phyloP scores from a whole-genome alignment of 352 stramenopile genomes.

The Phytophthora fragariaefolia region DNA sequence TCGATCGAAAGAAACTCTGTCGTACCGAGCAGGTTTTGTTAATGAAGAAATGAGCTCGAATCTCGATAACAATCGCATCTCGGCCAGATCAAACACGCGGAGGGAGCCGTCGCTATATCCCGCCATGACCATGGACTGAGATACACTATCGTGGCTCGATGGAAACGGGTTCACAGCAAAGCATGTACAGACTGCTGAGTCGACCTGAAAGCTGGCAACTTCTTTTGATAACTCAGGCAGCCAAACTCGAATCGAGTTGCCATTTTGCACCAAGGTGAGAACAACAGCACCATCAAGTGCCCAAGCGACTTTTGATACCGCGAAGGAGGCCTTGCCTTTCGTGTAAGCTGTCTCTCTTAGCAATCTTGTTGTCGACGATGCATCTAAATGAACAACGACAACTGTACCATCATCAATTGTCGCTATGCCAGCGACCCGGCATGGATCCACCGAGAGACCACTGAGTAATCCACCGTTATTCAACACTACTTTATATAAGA shows the following conservation, averaged over 20 bases:
- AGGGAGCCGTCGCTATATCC: constrained; percentile 59
- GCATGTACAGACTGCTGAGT: constrained; percentile 34
- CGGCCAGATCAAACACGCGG: constrained; percentile 56
- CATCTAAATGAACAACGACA: constrained; percentile 43
- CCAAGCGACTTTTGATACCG: constrained; percentile 18
- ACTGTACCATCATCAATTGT: constrained; percentile 37
- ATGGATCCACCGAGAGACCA: constrained; percentile 53
- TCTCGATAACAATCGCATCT: constrained; percentile 49
- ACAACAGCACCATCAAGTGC: constrained; percentile 44
- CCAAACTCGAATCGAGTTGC: constrained; percentile 49
- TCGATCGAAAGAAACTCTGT: constrained; percentile 23
- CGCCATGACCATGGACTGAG: constrained; percentile 43
- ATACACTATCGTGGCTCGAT: constrained; percentile 2
- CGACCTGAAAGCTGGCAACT: constrained; percentile 46
- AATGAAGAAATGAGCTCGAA: constrained; percentile 39
- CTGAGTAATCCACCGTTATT: constrained; percentile 25
- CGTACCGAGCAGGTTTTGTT: constrained; percentile 8
- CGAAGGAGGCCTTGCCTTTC: not conserved
- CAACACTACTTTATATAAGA: constrained; percentile 39
- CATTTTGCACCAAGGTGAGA: constrained; percentile 34
- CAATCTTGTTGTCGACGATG: constrained; percentile 33
- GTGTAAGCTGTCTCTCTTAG: constrained; percentile 8
- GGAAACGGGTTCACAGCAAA: constrained; percentile 47
- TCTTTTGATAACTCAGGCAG: constrained; percentile 46
- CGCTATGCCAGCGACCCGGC: constrained; percentile 44